A percentile compares a stretch with the other conserved stretches of the same genome.
phyloP scores from a whole-genome alignment of 2,329 filamentous ascomycete species.

The Plenodomus biglobosus region DNA sequence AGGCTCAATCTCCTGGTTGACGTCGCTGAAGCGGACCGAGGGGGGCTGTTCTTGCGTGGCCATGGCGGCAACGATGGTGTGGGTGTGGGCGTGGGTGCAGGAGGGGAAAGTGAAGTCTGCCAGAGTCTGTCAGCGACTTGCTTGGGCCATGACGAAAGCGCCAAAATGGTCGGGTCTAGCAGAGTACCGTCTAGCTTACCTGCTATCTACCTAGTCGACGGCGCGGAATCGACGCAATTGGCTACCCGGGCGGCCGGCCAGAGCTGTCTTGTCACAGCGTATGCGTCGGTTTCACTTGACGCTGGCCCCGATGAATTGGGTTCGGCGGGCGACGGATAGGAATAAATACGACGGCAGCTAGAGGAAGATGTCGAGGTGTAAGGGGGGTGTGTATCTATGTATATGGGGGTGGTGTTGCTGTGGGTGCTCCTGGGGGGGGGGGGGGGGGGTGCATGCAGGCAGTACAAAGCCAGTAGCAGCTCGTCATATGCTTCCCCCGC shows the following conservation, averaged over 20 bases:
- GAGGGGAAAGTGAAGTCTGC: slow-evolving; percentile 4
- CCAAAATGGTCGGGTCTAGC: slow-evolving; percentile 13
- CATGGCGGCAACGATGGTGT: slow-evolving; percentile 28
- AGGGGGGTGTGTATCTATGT: no score
- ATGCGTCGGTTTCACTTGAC: neutral
- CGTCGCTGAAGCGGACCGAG: slow-evolving; percentile 46
- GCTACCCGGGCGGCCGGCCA: slow-evolving; percentile 1
- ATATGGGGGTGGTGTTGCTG: no score
- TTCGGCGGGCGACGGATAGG: slow-evolving; percentile 3
- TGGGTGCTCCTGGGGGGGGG: neutral
- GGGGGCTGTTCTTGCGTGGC: slow-evolving; percentile 26
- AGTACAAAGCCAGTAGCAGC: slow-evolving; percentile 9
- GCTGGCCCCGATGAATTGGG: neutral
- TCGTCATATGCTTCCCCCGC: slow-evolving; percentile 24
- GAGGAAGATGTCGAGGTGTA: no score
- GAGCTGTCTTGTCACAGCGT: neutral
- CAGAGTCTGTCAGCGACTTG: slow-evolving; percentile 11
- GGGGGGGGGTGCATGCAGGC: slow-evolving; percentile 1
- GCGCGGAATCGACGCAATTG: slow-evolving; percentile 19
- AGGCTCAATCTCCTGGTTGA: slow-evolving; percentile 45
- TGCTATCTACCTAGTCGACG: slow-evolving; percentile 5
- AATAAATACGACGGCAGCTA: neutral
- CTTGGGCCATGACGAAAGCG: slow-evolving; percentile 23
- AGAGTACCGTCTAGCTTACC: slow-evolving; percentile 23
- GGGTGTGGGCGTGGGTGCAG: slow-evolving; percentile 10